These are phyloP conservation scores for Eucalyptus urophylla DNA, from an alignment of 345 rosid species.

Conservation along the genomic window DNA sequence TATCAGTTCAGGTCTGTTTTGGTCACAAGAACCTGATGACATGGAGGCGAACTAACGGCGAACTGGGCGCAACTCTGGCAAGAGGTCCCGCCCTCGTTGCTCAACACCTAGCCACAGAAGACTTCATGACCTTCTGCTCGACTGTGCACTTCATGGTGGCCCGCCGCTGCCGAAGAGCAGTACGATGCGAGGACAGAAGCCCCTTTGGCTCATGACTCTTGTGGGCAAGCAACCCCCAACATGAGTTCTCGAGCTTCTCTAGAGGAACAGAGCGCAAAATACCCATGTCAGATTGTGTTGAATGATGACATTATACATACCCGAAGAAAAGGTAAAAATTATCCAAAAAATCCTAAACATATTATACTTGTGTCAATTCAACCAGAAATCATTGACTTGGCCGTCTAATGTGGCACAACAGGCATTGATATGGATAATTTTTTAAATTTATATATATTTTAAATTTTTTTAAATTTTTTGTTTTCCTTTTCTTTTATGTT, in stretches of 20 bases:
- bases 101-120: not conserved
- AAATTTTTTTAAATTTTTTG: too few species aligned
- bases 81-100: not conserved
- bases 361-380: too few species aligned
- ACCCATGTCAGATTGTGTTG: not conserved
- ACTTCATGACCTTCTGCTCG: not conserved
- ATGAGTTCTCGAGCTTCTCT: not conserved
- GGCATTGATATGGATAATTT: too few species aligned
- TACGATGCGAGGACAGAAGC: not conserved
- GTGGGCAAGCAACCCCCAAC: not conserved
- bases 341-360: too few species aligned
- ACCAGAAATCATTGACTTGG: too few species aligned
- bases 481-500: too few species aligned
- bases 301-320: not conserved
- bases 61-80: not conserved
- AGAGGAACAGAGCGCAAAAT: not conserved
- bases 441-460: too few species aligned
- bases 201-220: not conserved
- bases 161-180: not conserved
- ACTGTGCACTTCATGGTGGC: not conserved
- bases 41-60: not conserved
- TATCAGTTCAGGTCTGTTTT: not conserved
- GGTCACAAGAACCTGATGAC: not conserved
- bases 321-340: not conserved
- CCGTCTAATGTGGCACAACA: too few species aligned